A percentile compares a stretch with the other conserved stretches of the same genome.
These are phyloP conservation scores for Lecanicillium sp. DNA, from an alignment of 2,329 filamentous ascomycete species.

Conservation along the genomic window DNA sequence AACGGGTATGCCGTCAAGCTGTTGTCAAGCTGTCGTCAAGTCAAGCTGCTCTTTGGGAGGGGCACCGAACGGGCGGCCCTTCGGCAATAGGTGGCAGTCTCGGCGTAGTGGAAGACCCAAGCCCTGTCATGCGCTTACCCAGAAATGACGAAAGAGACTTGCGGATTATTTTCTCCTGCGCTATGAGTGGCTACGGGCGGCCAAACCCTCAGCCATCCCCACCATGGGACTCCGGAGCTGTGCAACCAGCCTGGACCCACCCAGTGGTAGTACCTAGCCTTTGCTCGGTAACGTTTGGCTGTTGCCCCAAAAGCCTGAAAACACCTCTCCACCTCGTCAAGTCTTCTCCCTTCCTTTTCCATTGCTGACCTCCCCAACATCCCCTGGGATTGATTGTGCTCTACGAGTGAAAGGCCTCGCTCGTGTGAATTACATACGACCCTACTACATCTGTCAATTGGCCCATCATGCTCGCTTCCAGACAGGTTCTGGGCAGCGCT, in stretches of 20 bases:
- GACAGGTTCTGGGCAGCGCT: constrained; percentile 59
- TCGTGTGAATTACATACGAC: constrained; percentile 7
- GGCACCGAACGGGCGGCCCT: too few species aligned
- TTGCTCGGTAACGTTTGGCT: constrained; percentile 3
- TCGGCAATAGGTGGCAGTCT: too few species aligned
- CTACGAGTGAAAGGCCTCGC: constrained; percentile 7
- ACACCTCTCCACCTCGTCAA: constrained; percentile 19
- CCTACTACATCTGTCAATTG: constrained; percentile 22
- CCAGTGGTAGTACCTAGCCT: not conserved
- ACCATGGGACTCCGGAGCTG: constrained; percentile 7
- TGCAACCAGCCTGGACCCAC: constrained; percentile 8
- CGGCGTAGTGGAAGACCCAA: constrained; percentile 6
- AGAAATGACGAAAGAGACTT: constrained; percentile 20
- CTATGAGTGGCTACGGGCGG: constrained; percentile 5
- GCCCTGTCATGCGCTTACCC: constrained; percentile 6
- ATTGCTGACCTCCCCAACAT: constrained; percentile 18
- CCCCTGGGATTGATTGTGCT: constrained; percentile 11
- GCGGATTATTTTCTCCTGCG: constrained; percentile 20
- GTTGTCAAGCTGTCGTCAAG: too few species aligned
- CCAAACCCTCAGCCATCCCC: constrained; percentile 5
- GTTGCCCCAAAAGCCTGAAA: constrained; percentile 11
- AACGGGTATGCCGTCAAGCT: too few species aligned
- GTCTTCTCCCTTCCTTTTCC: constrained; percentile 12
- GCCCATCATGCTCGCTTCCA: constrained; percentile 59
- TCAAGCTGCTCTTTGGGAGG: too few species aligned